phyloP scores from a whole-genome alignment of 2,329 filamentous ascomycete genomes.

The Sarocladium brachiariae region DNA sequence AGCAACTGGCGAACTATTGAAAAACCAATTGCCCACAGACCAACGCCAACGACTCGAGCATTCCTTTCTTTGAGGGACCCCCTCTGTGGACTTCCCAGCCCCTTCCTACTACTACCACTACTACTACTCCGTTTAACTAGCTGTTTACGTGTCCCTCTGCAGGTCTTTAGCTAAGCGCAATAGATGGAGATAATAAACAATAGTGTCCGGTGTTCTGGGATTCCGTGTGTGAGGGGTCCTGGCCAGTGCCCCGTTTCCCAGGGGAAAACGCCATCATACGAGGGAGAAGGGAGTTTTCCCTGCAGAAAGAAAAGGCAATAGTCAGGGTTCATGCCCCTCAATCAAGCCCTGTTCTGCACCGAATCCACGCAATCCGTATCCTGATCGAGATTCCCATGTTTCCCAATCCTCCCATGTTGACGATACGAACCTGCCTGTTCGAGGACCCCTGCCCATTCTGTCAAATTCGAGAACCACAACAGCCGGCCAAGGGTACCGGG shows the following conservation, averaged over 20 bases:
- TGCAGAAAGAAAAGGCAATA: slow-evolving; percentile 6
- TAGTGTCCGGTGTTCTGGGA: slow-evolving; percentile 6
- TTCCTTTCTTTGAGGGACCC: not conserved
- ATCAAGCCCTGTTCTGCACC: not conserved
- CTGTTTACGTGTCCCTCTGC: too few species aligned
- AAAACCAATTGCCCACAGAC: not conserved
- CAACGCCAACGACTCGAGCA: not conserved
- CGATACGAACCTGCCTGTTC: not conserved
- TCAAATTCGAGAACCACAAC: not conserved
- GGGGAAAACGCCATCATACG: slow-evolving; percentile 4
- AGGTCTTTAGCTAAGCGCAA: not conserved
- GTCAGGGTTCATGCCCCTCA: not conserved
- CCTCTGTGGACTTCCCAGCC: not conserved
- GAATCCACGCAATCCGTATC: slow-evolving; percentile 1
- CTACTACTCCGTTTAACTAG: too few species aligned
- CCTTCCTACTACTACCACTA: not conserved
- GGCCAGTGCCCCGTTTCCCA: not conserved
- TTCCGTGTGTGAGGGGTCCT: not conserved
- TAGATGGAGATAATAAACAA: slow-evolving; percentile 4
- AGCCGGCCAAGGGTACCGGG: too few species aligned
- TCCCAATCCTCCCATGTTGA: not conserved
- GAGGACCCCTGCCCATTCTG: not conserved
- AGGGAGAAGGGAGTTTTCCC: not conserved
- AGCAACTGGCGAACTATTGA: not conserved
- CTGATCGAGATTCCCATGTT: slow-evolving; percentile 1